A percentile compares a stretch with the other conserved stretches of the same genome.
Evolutionary conservation across 2,329 filamentous ascomycete genomes (phyloP).

Genomic region (Gaeumannomyces sp.): DNA sequence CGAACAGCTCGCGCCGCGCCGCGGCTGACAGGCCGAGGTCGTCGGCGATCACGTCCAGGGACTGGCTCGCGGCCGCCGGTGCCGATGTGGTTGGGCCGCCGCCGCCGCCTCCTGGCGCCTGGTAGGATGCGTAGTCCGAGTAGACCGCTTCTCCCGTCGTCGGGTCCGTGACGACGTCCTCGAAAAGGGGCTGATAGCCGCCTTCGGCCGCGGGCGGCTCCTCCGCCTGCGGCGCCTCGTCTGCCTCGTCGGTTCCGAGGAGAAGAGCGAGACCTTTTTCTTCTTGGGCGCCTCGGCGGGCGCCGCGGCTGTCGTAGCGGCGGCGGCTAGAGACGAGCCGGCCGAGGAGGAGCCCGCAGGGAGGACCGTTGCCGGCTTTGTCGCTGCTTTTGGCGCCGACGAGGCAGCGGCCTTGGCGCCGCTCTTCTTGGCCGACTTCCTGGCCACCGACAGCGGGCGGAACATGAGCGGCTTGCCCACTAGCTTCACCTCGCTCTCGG

Average conservation of each 20-base stretch:
- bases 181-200: constrained; percentile 49
- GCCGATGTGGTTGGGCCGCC: constrained; percentile 14
- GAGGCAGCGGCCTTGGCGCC: constrained; percentile 17
- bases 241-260: constrained; percentile 43
- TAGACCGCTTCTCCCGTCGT: neutral
- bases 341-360: too few species aligned
- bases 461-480: constrained; percentile 82
- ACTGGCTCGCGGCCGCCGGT: constrained; percentile 31
- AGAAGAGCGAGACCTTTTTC: constrained; percentile 65
- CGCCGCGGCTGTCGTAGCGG: constrained; percentile 17
- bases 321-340: constrained; percentile 10
- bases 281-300: constrained; percentile 44
- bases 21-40: constrained; percentile 74
- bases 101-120: constrained; percentile 20
- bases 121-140: constrained; percentile 9
- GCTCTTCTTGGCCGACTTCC: constrained; percentile 62
- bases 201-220: constrained; percentile 15
- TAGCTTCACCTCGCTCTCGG: constrained; percentile 59
- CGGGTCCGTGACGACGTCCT: constrained; percentile 17
- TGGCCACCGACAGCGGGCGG: constrained; percentile 76
- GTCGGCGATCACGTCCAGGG: constrained; percentile 64
- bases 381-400: constrained; percentile 10
- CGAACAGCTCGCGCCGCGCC: constrained; percentile 78
- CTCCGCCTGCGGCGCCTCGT: constrained; percentile 19
- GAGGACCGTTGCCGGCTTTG: neutral